Evolutionary conservation across 305 asterid species (phyloP).

Genomic region (Solanum chacoense): DNA sequence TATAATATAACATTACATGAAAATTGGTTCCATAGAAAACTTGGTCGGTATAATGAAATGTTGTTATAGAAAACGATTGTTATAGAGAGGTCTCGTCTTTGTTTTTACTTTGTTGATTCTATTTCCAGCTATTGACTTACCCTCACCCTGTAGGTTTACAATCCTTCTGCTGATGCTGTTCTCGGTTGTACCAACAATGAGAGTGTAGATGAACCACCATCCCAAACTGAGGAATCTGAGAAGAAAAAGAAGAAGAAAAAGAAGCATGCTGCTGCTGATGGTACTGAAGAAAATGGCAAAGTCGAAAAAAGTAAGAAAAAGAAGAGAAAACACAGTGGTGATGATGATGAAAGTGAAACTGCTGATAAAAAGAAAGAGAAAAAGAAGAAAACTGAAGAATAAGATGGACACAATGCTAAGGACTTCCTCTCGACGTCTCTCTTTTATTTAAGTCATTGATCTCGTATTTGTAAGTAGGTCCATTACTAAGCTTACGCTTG

Average conservation of each 20-base stretch:
- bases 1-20: neutral
- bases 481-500: neutral
- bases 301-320: constrained; percentile 37
- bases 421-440: neutral
- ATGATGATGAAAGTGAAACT: constrained; percentile 23
- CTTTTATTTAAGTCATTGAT: neutral
- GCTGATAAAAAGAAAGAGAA: constrained; percentile 38
- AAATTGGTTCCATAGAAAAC: neutral
- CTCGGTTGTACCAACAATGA: constrained; percentile 33
- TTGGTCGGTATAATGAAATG: neutral
- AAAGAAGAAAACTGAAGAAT: constrained; percentile 15
- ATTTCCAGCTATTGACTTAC: neutral
- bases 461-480: neutral
- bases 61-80: neutral
- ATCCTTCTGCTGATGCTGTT: constrained; percentile 72
- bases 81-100: neutral
- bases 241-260: constrained; percentile 25
- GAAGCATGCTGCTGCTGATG: constrained; percentile 1
- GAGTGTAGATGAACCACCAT: constrained; percentile 2
- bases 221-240: constrained; percentile 11
- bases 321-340: constrained; percentile 48
- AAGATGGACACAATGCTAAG: neutral
- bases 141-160: constrained; percentile 43
- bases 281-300: constrained; percentile 22
- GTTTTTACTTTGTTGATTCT: neutral